Percentiles rank a stretch among this genome's conserved stretches.
Evolutionary conservation across 371 early-diverging fungal species (phyloP).

Genomic region (Mortierella sp.): DNA sequence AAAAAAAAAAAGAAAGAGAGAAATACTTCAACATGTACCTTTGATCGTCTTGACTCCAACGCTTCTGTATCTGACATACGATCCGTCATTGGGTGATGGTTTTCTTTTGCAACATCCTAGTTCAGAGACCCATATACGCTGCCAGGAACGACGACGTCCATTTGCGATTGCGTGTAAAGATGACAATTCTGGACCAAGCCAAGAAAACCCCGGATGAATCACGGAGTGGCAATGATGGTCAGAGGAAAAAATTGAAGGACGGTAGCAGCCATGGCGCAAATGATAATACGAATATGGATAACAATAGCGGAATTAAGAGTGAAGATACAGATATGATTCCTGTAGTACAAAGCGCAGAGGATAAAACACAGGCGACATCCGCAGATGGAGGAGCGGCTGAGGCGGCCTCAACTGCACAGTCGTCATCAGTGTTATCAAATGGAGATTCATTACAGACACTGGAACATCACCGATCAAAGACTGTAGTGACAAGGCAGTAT

Average conservation of each 20-base stretch:
- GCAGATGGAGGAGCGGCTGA: background rate
- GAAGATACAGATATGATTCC: conserved; percentile 20
- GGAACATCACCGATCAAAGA: conserved; percentile 16
- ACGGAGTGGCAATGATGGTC: background rate
- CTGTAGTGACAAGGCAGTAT: conserved; percentile 39
- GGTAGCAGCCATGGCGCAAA: background rate
- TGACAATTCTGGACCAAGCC: conserved; percentile 28
- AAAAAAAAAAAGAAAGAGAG: background rate
- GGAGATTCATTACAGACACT: background rate
- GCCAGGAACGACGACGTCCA: conserved; percentile 55
- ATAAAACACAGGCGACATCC: background rate
- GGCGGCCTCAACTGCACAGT: background rate
- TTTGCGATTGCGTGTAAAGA: conserved; percentile 43
- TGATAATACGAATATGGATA: background rate
- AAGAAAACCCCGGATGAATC: conserved; percentile 5
- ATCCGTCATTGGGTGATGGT: too few species aligned
- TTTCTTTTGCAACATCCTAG: conserved; percentile 11
- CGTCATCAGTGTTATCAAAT: conserved; percentile 6
- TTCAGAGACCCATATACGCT: conserved; percentile 45
- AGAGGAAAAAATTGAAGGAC: conserved; percentile 20
- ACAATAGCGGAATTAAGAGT: background rate
- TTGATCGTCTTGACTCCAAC: too few species aligned
- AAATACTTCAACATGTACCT: background rate
- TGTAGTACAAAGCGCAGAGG: conserved; percentile 5
- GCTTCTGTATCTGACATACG: too few species aligned